Conservation (phyloP, 257 asterid species). For the Eustoma russellianum region DNA sequence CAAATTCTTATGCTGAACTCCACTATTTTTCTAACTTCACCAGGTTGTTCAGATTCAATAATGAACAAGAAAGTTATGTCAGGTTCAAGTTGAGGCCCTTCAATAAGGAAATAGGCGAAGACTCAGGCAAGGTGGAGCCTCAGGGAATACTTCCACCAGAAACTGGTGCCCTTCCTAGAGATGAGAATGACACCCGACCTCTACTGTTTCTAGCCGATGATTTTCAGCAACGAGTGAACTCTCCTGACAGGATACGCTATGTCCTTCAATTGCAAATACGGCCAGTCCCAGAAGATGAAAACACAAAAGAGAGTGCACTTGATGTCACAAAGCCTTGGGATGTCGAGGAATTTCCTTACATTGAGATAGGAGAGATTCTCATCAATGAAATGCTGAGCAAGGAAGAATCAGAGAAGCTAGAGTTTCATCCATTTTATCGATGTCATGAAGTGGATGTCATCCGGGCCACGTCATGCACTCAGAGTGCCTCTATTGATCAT, state of each 20-base stretch:
- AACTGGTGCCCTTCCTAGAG: conserved; percentile 63
- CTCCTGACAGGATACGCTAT: conserved; percentile 30
- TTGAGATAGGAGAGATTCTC: conserved; percentile 39
- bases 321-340: conserved; percentile 59
- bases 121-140: conserved; percentile 47
- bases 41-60: conserved; percentile 42
- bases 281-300: conserved; percentile 38
- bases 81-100: conserved; percentile 55
- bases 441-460: conserved; percentile 47
- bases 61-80: conserved; percentile 50
- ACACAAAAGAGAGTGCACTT: conserved; percentile 29
- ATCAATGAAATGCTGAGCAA: conserved; percentile 28
- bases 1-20: conserved; percentile 47
- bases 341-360: conserved; percentile 37
- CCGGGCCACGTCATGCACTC: conserved; percentile 45
- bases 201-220: conserved; percentile 48
- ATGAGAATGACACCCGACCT: conserved; percentile 44
- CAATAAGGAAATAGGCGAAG: conserved; percentile 35
- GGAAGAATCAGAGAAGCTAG: conserved; percentile 42
- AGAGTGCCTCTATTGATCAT: conserved; percentile 59
- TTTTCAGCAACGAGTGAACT: conserved; percentile 32
- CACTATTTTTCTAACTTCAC: conserved; percentile 56
- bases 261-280: conserved; percentile 39
- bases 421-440: conserved; percentile 47
- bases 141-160: conserved; percentile 56